Evolutionary conservation across 495 filamentous ascomycete species (phyloP).

Genomic region (Aspergillus biplanus): DNA sequence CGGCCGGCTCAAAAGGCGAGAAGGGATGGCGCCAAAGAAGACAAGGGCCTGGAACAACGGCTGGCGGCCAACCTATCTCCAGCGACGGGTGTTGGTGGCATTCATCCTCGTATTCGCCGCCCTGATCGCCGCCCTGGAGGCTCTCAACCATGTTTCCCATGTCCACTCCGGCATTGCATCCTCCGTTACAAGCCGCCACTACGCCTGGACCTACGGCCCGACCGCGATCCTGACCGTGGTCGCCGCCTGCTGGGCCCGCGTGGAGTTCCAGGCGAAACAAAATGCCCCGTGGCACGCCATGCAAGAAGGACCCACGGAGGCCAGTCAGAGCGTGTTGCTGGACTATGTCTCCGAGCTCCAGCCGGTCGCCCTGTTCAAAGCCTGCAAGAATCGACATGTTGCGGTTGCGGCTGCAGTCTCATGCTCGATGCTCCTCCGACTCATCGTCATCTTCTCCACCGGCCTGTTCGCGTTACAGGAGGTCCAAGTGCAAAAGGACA

Average conservation of each 20-base stretch:
- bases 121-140: not conserved
- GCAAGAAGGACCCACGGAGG: not conserved
- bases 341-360: not conserved
- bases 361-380: not conserved
- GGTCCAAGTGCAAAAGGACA: not conserved
- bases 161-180: not conserved
- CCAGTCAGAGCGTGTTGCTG: not conserved
- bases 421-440: not conserved
- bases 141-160: not conserved
- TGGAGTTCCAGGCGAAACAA: no score
- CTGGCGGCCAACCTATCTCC: not conserved
- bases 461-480: not conserved
- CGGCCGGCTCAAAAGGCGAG: not conserved
- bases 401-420: not conserved
- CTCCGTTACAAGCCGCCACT: no score
- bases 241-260: no score
- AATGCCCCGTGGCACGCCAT: not conserved
- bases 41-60: not conserved
- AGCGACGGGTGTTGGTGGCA: not conserved
- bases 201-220: no score
- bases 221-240: no score
- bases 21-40: not conserved
- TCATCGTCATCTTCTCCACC: not conserved
- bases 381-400: not conserved
- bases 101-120: not conserved